phyloP scores from a whole-genome alignment of 345 rosid genomes.

The Eucalyptus cloeziana region DNA sequence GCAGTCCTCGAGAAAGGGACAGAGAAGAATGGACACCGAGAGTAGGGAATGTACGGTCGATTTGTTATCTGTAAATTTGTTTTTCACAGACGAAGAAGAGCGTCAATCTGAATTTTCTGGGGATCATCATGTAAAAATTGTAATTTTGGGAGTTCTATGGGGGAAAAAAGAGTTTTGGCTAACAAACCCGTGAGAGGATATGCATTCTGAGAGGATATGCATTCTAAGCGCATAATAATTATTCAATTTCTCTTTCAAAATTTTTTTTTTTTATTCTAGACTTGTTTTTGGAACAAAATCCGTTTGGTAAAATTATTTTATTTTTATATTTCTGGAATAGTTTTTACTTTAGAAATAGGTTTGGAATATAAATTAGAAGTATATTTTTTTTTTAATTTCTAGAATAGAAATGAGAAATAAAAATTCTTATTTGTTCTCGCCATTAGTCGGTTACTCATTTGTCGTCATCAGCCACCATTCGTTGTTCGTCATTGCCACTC shows the following conservation, averaged over 20 bases:
- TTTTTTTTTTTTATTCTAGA: no score
- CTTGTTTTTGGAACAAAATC: fast-evolving
- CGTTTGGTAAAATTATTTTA: no score
- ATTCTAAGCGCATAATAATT: not conserved
- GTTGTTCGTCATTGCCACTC: no score
- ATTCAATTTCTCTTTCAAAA: no score
- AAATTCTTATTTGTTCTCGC: not conserved
- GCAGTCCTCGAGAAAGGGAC: not conserved
- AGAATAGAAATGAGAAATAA: no score
- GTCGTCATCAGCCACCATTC: no score
- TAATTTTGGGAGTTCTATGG: not conserved
- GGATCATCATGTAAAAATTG: not conserved
- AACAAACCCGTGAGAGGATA: not conserved
- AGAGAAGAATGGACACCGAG: not conserved
- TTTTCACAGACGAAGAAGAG: not conserved
- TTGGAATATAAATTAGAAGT: no score
- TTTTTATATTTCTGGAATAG: no score
- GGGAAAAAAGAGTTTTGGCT: not conserved
- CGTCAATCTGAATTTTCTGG: not conserved
- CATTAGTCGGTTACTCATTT: not conserved
- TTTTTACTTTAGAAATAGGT: no score
- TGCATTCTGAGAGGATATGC: not conserved
- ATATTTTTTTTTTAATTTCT: no score
- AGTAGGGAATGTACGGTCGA: not conserved
- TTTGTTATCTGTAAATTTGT: not conserved